Conservation (phyloP, 805 yeast genomes). For the Saccharomycopsis malanga region DNA sequence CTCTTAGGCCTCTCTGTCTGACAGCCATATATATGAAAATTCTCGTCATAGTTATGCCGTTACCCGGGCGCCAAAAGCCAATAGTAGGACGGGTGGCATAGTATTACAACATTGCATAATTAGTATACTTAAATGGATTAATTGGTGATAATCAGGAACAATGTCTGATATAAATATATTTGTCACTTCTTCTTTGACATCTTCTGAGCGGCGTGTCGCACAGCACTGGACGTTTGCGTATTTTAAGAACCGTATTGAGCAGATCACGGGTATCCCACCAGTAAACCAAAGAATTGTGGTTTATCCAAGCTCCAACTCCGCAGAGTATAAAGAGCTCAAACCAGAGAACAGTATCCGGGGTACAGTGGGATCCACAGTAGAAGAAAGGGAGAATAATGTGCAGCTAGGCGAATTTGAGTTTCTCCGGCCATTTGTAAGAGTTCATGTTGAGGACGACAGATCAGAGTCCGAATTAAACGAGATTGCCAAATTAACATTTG, state of each 20-base stretch:
- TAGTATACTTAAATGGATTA: too few species aligned
- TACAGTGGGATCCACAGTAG: background rate
- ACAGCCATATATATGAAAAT: too few species aligned
- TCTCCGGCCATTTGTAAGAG: conserved; percentile 38
- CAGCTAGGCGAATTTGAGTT: conserved; percentile 4
- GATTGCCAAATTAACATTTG: conserved; percentile 25
- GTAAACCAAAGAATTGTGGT: conserved; percentile 43
- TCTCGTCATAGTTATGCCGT: too few species aligned
- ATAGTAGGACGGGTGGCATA: too few species aligned
- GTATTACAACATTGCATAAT: too few species aligned
- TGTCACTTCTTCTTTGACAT: conserved; percentile 57
- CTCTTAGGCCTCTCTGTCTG: too few species aligned
- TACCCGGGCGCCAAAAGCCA: too few species aligned
- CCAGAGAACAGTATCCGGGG: background rate
- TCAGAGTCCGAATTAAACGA: conserved; percentile 44
- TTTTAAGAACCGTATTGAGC: conserved; percentile 51
- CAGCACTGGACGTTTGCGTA: conserved; percentile 52
- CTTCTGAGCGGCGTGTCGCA: conserved; percentile 62
- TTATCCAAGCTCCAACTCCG: conserved; percentile 32
- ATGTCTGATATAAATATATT: conserved; percentile 42
- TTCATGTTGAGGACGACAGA: conserved; percentile 53
- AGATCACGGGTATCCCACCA: conserved; percentile 69
- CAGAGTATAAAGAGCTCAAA: conserved; percentile 27
- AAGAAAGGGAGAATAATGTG: background rate
- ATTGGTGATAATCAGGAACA: too few species aligned